Evolutionary conservation across 306 rosid genomes (phyloP).

Genomic region (Acacia confusa): DNA sequence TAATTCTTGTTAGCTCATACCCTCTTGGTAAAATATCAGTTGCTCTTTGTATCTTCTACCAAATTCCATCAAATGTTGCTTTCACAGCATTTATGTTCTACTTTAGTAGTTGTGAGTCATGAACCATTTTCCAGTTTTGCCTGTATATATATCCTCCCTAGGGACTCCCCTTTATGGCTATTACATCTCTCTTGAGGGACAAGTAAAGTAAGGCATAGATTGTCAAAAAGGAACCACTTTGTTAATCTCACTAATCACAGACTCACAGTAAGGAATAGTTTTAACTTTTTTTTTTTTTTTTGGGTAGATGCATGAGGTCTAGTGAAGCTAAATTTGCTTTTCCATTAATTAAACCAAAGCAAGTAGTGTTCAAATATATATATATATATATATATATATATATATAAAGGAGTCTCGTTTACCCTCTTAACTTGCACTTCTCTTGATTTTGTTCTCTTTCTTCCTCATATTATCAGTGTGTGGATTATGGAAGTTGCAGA

Average conservation of each 20-base stretch:
- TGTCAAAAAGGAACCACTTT: constrained; percentile 30
- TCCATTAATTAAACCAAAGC: constrained; percentile 23
- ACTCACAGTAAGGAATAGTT: constrained; percentile 24
- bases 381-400: constrained; percentile 32
- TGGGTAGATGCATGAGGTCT: neutral
- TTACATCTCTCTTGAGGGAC: constrained; percentile 27
- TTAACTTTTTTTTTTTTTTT: constrained; percentile 3
- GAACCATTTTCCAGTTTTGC: constrained; percentile 26
- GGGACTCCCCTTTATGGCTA: constrained; percentile 19
- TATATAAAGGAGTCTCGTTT: constrained; percentile 25
- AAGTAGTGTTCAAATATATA: constrained; percentile 4
- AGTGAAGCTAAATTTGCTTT: constrained; percentile 20
- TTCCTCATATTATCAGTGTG: neutral
- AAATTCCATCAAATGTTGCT: constrained; percentile 20
- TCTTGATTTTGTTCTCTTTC: neutral
- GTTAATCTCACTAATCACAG: neutral
- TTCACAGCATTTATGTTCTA: constrained; percentile 30
- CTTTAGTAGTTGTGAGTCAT: constrained; percentile 27
- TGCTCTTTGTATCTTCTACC: neutral
- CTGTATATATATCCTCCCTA: constrained; percentile 6
- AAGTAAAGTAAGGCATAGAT: constrained; percentile 14
- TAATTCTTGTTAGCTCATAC: constrained; percentile 23
- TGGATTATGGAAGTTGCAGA: constrained; percentile 50
- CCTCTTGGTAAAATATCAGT: neutral
- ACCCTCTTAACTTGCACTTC: constrained; percentile 1